Base-by-base conservation (phyloP, 345 rosid species). In the Boechera divaricarpa region DNA sequence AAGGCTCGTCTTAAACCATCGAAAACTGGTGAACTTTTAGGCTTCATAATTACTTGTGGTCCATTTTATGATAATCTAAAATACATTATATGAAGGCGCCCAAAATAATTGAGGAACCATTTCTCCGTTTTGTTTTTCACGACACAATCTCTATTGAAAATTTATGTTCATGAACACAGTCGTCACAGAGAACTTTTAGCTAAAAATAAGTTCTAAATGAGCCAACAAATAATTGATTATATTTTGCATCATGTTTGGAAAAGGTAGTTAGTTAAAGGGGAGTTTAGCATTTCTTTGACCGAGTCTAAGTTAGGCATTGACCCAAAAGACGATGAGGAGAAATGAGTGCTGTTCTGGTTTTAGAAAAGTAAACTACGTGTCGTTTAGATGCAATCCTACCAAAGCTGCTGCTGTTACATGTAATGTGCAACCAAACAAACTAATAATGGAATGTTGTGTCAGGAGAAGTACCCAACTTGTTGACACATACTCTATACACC, bases 251-350 rank as follows among this genome's bases (percentile, higher is more conserved):
- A 75, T 44, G 72, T 56, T 44, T 66, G 63, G 21, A 42, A 67
- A 78, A 66, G 48, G 18, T 63, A 38, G 76, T 47, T 64, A 78
- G 76, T 56, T 64, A 78, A 72, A 66, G 54, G 51, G 18, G 0
- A 32, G 32, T 21, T 47, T 57, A 39, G 11, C 67, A 65, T 71
- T 71, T 72, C 32, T 72, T 65, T 77, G 77, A 71, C 81, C 39
- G 1, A 60, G 74, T 78, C 77, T 72, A 78, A 72, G 81, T 78
- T 78, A 67, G 77, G 81, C 77, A 72, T 59, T 66, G 77, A 72
- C 69, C 48, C 16, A 0, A 55, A 65, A 11, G 7, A 24, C 0
- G 41, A 0, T 18, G 12, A 65, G 6, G 13, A 60, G 42, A 66
- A 72, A 33, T 32, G 32, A 15, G 31, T 67, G 77, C 35, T 60